Conservation (phyloP, 257 asterid genomes). For the Osmanthus fragrans region DNA sequence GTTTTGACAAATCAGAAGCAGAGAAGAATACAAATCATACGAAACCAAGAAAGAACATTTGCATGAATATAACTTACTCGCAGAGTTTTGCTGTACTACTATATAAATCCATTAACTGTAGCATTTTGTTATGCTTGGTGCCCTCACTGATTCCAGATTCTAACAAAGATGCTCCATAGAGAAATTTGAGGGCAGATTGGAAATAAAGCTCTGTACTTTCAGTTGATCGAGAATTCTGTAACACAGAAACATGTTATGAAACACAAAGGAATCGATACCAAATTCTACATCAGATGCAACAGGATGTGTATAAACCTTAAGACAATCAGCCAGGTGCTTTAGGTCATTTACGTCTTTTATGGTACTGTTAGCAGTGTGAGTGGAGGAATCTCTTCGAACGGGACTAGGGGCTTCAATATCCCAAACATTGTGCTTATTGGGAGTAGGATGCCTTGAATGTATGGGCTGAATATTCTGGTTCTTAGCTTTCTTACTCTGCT, state of each 20-base stretch:
- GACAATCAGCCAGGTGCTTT: constrained; percentile 92
- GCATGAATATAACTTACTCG: constrained; percentile 65
- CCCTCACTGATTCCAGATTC: constrained; percentile 75
- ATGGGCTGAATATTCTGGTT: constrained; percentile 50
- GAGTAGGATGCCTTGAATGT: constrained; percentile 54
- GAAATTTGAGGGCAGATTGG: constrained; percentile 94
- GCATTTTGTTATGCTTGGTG: constrained; percentile 62
- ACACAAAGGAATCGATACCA: constrained; percentile 12
- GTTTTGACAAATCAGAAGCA: neutral
- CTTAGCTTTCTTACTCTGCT: constrained; percentile 61
- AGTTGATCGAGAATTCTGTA: constrained; percentile 77
- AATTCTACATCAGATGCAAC: constrained; percentile 12
- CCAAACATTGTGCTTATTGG: constrained; percentile 51
- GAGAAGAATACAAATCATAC: constrained; percentile 19
- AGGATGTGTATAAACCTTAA: constrained; percentile 58
- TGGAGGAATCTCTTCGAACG: constrained; percentile 72
- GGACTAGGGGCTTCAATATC: constrained; percentile 76
- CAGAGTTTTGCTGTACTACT: constrained; percentile 96
- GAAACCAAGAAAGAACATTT: neutral
- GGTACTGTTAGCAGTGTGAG: constrained; percentile 77
- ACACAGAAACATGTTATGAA: constrained; percentile 24
- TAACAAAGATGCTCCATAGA: constrained; percentile 87
- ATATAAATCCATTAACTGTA: constrained; percentile 75
- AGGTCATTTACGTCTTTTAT: constrained; percentile 95
- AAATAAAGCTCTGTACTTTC: constrained; percentile 82